Base-by-base conservation (phyloP, 73 alveolate species). In the Uronychia setigera region DNA sequence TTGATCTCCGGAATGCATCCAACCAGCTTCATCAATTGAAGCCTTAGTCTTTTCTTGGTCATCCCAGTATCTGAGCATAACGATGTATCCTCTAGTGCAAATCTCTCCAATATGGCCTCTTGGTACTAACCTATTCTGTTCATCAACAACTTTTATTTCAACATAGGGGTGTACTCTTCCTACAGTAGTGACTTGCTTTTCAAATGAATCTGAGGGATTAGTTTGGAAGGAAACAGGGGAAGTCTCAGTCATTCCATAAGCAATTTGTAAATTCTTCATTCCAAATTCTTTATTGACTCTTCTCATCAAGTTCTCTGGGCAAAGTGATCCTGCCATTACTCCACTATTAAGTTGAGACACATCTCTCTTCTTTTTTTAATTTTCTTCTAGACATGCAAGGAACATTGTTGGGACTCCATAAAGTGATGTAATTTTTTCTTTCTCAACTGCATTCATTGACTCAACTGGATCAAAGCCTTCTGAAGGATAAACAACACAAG, bases 341-440 rank as follows among this genome's bases (percentile, higher is more conserved):
- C 98, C 97, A 32, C 95, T 93, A 29, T 88, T 74, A 19, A 95
- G 87, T 25, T 94, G 14, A 0, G 83, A 33, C 1, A 87, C 46
- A 58, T 90, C 85, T 33, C 78, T 75, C 29, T 78, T 35, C 26
- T 93, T 83, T 29, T 57, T 86, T 32, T 78, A 88, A 58, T 83
- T 80, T 78, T 95, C 94, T 58, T 87, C 81, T 19, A 95, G 79
- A 30, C 46, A 76, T 32, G 91, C 95, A 82, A 77, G 78, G 60
- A 93, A 95, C 98, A 95, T 95, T 0, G 97, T 93, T 0, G 98
- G 98, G 9, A 95, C 98, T 30, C 98, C 98, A 60, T 95, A 93
- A 19, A 93, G 30, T 0, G 94, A 32, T 34, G 96, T 92, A 25
- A 89, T 34, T 79, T 85, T 81, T 58, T 95, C 88, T 1, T 93